Base-by-base conservation (phyloP, 2,329 filamentous ascomycete species). In the Zymoseptoria brevis region DNA sequence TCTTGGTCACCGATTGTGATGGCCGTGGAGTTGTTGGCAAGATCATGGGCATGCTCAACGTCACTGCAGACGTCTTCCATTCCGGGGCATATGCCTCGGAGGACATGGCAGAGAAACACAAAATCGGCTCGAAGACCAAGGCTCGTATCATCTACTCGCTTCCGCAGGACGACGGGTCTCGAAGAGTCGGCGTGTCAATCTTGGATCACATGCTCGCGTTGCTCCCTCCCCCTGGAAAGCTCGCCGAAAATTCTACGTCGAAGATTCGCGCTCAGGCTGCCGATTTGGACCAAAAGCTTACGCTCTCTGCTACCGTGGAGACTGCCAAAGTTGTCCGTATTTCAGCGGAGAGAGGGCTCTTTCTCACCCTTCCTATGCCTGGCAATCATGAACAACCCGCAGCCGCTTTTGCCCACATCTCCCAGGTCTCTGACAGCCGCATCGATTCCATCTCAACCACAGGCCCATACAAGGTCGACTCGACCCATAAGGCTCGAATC, bases 141-240 rank as follows among this genome's bases (percentile, higher is more conserved):
- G 92, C 86, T 2, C 86, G 95, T 69, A 82, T 99, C 48, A 87
- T 96, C 58, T 96, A 87, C 77, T 95, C 87, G 35, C 94, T 96
- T 69, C 90, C 91, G 0, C 81, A 84, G 1, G 82, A 88, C 4
- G 89, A 92, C 55, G 69, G 65, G 7, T 83, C 86, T 11, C 88
- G 87, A 64, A 96, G 95, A 75, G 77, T 99, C 19, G 92, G 91
- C 26, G 83, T 97, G 58, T 96, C 94, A 2, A 71, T 97, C 30
- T 80, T 97, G 19, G 87, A 92, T n/a, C 91, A 97, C 70, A 79
- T 96, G 51, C 74, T 89, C 45, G 82, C 85, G 3, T 79, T 96
- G n/a, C 73, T 77, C 1, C 71, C 73, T 3, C 72, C 74, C 19
- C 70, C 72, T 56, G 56, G 65, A 22, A 73, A 68, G 57, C 73